Evolutionary conservation across 1,284 basidiomycete genomes (phyloP).

Genomic region (Sporisorium graminicola): DNA sequence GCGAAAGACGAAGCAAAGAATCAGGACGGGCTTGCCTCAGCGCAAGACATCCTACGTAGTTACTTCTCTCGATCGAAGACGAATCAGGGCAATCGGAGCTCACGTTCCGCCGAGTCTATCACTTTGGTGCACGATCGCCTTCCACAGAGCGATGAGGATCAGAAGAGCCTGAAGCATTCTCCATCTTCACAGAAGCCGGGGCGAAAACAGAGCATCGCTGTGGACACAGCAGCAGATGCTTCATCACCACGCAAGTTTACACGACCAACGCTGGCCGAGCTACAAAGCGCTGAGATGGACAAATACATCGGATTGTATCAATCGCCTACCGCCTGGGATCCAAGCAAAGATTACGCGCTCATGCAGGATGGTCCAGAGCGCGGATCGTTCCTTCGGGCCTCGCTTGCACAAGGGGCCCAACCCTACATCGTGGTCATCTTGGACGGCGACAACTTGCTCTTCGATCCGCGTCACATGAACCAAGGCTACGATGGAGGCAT

Average conservation of each 20-base stretch:
- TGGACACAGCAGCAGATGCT: neutral
- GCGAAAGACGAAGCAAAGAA: neutral
- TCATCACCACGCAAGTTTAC: neutral
- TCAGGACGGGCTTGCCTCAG: slow-evolving; percentile 9
- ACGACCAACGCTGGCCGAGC: slow-evolving; percentile 27
- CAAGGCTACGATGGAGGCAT: slow-evolving; percentile 36
- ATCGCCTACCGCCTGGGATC: slow-evolving; percentile 38
- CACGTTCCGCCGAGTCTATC: neutral
- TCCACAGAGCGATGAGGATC: neutral
- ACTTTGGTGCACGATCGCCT: neutral
- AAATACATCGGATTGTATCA: slow-evolving; percentile 18
- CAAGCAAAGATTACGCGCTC: slow-evolving; percentile 30
- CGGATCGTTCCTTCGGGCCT: neutral
- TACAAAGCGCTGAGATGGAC: slow-evolving; percentile 19
- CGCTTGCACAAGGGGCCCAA: slow-evolving; percentile 5
- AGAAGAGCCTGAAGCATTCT: neutral
- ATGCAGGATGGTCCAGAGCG: slow-evolving; percentile 27
- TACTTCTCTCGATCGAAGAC: slow-evolving; percentile 10
- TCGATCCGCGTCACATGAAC: slow-evolving; percentile 29
- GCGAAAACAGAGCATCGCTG: neutral
- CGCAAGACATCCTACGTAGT: slow-evolving; percentile 17
- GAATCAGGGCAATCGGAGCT: neutral
- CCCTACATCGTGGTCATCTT: slow-evolving; percentile 38
- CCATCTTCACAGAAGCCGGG: neutral
- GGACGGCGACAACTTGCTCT: slow-evolving; percentile 44